Evolutionary conservation across 2,329 filamentous ascomycete species (phyloP), one percentile per base, ranked within the genome.

Genomic region (Fonsecaea monophora): DNA sequence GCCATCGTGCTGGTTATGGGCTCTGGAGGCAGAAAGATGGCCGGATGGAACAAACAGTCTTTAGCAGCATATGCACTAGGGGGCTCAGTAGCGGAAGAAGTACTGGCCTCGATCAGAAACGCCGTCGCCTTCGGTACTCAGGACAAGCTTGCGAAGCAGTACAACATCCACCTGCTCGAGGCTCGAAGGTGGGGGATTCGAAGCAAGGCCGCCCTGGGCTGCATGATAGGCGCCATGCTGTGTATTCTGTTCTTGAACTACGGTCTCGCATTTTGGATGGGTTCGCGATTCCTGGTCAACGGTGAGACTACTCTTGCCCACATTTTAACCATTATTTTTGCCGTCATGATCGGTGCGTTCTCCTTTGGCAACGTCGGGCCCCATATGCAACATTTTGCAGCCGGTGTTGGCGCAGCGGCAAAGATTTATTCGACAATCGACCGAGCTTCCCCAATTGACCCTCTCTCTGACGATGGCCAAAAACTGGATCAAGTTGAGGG

Each of bases 381-480:
- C 0, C 92, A 97, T 74, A 79, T 90, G 2, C 92, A 96, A 77
- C 92, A 94, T 37, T 97, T 98, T 73, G 91, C 90, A 1, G 92
- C 89, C 13, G 91, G 89, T 45, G 81, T 96, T 5, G 92, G 92
- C 37, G 94, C 95, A 1, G 93, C 92, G 3, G 86, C 87, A 63
- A 98, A 98, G 82, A 97, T 99, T 69, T 97, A 90, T 82, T 91
- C 89, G 76, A 97, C 94, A 1, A 98, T 98, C 72, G 94, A 98
- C 78, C 90, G 95, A 60, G 74, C 82, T 2, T 97, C 95, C 0
- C 93, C 94, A 0, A 83, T 98, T 56, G 91, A 99, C 74, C 89
- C 94, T 0, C 87, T 87, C 5, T 86, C 85, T 2, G 85, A 89
- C 0, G 82, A 84, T 8, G 95, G 94, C n/a, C 82, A 87, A 67